Evolutionary conservation across 2,329 filamentous ascomycete species (phyloP).

Genomic region (Lecanicillium sp.): DNA sequence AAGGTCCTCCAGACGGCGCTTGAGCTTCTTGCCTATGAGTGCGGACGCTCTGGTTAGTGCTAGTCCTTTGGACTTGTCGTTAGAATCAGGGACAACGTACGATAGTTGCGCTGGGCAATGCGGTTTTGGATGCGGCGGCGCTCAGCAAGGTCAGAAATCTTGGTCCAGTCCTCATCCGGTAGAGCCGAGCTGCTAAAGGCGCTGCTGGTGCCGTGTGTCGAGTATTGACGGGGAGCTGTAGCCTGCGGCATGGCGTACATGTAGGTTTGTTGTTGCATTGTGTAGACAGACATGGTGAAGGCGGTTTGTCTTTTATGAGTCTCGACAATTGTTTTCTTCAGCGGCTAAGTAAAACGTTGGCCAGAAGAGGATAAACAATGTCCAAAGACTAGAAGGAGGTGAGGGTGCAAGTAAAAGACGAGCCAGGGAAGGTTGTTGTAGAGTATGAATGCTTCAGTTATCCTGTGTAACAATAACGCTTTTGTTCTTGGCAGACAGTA

Average conservation of each 20-base stretch:
- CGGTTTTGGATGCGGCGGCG: conserved; percentile 92
- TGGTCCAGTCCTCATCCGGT: conserved; percentile 97
- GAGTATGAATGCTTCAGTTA: conserved; percentile 2
- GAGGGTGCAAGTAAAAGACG: too few species aligned
- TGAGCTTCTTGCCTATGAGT: conserved; percentile 74
- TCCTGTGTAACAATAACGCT: background rate
- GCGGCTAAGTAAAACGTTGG: background rate
- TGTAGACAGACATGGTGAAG: conserved; percentile 9
- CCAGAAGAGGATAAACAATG: conserved; percentile 1
- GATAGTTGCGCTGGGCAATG: conserved; percentile 96
- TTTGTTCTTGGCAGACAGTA: conserved; percentile 4
- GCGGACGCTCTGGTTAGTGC: conserved; percentile 4
- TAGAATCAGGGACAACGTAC: conserved; percentile 41
- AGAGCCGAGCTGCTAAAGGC: conserved; percentile 92
- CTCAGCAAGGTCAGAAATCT: conserved; percentile 95
- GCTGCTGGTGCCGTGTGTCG: conserved; percentile 74
- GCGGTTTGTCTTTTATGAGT: background rate
- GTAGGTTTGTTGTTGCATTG: conserved; percentile 11
- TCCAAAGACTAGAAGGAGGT: background rate
- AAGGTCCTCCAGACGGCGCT: conserved; percentile 79
- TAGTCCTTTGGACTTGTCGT: background rate
- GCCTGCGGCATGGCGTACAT: conserved; percentile 37
- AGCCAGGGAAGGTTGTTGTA: too few species aligned
- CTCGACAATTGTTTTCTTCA: background rate
- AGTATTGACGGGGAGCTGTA: conserved; percentile 55